These are phyloP conservation scores for Euryodendron excelsum DNA, from an alignment of 148 eudicot species.

Conservation along the genomic window DNA sequence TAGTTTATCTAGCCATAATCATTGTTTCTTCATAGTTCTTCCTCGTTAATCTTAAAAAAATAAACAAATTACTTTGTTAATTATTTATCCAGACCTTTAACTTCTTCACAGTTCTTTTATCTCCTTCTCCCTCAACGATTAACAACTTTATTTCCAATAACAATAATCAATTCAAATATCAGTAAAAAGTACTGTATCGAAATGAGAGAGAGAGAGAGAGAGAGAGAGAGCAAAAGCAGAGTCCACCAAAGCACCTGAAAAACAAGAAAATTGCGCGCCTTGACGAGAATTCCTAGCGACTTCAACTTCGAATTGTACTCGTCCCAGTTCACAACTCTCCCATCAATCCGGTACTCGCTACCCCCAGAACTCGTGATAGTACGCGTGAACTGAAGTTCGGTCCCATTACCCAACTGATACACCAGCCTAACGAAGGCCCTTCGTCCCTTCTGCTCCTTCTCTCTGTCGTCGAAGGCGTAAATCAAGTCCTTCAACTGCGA, in stretches of 20 bases:
- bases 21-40: neutral
- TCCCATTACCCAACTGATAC: conserved; percentile 40
- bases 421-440: conserved; percentile 74
- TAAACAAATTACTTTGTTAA: neutral
- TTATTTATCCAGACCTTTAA: neutral
- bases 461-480: conserved; percentile 68
- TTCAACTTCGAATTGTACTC: conserved; percentile 64
- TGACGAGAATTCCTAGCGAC: conserved; percentile 78
- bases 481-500: conserved; percentile 84
- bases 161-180: too few relatives aligned
- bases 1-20: neutral
- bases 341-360: conserved; percentile 92
- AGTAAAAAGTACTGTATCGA: too few relatives aligned
- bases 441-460: conserved; percentile 72
- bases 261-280: conserved; percentile 94
- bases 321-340: conserved; percentile 73
- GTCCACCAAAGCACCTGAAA: conserved; percentile 60
- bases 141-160: too few relatives aligned
- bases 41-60: too few relatives aligned
- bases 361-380: conserved; percentile 62
- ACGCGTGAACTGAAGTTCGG: conserved; percentile 63
- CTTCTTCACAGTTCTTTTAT: neutral
- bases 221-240: conserved; percentile 18
- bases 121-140: neutral
- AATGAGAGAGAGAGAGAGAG: too few relatives aligned